Percentiles rank a stretch among this genome's conserved stretches.
phyloP scores from a whole-genome alignment of 345 rosid genomes.

The Salix dunnii region DNA sequence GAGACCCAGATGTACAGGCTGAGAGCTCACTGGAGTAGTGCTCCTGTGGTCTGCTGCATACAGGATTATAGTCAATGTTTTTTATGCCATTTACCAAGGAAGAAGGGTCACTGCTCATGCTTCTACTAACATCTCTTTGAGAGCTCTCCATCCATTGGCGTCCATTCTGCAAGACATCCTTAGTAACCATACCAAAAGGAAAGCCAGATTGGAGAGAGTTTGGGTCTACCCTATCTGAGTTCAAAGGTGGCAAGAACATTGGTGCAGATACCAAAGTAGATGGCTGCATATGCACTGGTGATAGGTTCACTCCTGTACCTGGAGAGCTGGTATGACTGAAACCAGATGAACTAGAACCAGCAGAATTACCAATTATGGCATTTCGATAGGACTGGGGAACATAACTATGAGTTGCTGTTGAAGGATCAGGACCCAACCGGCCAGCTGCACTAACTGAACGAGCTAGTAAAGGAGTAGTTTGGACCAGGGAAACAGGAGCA shows the following conservation, averaged over 20 bases:
- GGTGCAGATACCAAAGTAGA: conserved; percentile 46
- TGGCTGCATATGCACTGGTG: conserved; percentile 41
- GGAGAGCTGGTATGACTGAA: conserved; percentile 43
- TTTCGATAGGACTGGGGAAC: conserved; percentile 74
- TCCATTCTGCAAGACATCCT: conserved; percentile 48
- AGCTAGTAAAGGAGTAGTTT: conserved; percentile 55
- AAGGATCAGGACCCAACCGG: conserved; percentile 62
- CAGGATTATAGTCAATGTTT: conserved; percentile 32
- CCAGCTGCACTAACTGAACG: conserved; percentile 87
- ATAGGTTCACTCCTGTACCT: conserved; percentile 45
- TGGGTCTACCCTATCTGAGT: conserved; percentile 44
- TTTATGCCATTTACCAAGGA: conserved; percentile 30
- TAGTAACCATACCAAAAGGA: conserved; percentile 41
- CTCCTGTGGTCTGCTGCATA: conserved; percentile 28
- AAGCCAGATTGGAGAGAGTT: conserved; percentile 44
- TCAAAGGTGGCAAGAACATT: conserved; percentile 33
- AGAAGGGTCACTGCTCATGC: conserved; percentile 31
- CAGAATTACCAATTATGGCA: conserved; percentile 68
- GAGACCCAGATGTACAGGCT: conserved; percentile 52
- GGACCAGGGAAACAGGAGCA: conserved; percentile 55
- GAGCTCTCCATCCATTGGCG: conserved; percentile 57
- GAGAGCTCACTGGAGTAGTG: conserved; percentile 32
- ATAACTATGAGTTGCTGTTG: conserved; percentile 47
- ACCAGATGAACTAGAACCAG: conserved; percentile 51
- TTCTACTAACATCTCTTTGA: conserved; percentile 39